Evolutionary conservation across 805 yeast genomes (phyloP), one percentile per base, ranked within the genome.

Genomic region (Wickerhamomyces mucosus): DNA sequence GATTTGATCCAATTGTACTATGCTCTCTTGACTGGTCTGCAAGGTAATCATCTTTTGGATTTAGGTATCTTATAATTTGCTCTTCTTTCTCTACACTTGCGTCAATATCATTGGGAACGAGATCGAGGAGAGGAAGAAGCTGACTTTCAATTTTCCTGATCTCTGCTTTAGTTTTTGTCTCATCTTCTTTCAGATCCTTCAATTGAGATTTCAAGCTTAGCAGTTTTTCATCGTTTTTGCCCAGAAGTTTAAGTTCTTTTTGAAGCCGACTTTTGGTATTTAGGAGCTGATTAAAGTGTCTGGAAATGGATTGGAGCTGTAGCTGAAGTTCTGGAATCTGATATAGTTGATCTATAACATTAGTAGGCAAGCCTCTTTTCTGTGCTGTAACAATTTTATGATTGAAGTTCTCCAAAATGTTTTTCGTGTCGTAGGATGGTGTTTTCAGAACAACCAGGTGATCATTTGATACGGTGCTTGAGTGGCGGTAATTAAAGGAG

Each of bases 91-190:
- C 56, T 0, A 74, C 83, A 0, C 65, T 43, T 0, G 61, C 51
- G 35, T 72, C 74, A 1, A 80, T 53, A 15, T 67, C 48, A 45
- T 81, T 82, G 0, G 94, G 94, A n/a, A 82, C 53, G 1, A 60
- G 49, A 8, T 69, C 74, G 1, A 72, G 69, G 11, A 55, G 52
- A 0, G 46, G 35, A 21, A 53, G 50, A 0, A 78, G 51, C 4
- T 50, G 1, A 26, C 33, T 8, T 41, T 46, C 21, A 55, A 26
- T 4, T 37, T 26, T 2, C 36, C 31, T 1, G 45, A 25, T 2
- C 42, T 22, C 0, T 31, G 32, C 22, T 55, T n/a, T n/a, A n/a
- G n/a, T n/a, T n/a, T n/a, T n/a, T n/a, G n/a, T 55, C 29, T 45
- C 56, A 24, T 50, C 29, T 6, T 33, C 28, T 33, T 42, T 35